Conservation (phyloP, 306 rosid genomes). For the Fragaria vesca region DNA sequence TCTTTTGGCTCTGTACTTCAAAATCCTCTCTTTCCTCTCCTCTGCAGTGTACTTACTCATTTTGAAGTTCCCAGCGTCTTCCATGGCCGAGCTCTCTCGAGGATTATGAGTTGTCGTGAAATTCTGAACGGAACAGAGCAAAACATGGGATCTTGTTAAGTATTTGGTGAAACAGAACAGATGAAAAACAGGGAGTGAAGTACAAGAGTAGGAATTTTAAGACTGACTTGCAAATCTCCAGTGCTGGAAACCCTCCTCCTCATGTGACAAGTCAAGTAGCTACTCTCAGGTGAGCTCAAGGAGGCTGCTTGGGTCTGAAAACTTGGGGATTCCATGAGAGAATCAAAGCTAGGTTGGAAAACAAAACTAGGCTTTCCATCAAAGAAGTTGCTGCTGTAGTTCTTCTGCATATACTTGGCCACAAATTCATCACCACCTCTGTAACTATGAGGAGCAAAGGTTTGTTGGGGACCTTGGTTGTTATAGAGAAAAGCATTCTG, state of each 20-base stretch:
- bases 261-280: constrained; percentile 44
- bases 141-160: not conserved
- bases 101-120: constrained; percentile 33
- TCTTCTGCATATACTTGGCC: constrained; percentile 64
- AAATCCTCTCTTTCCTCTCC: constrained; percentile 82
- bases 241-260: constrained; percentile 56
- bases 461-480: constrained; percentile 16
- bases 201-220: not conserved
- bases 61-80: constrained; percentile 60
- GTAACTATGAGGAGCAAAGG: constrained; percentile 48
- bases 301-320: constrained; percentile 37
- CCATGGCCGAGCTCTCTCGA: constrained; percentile 47
- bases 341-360: constrained; percentile 38
- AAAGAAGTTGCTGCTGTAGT: constrained; percentile 59
- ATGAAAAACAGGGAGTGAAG: not conserved
- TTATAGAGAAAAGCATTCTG: constrained; percentile 12
- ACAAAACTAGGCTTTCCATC: constrained; percentile 49
- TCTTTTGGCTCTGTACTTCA: constrained; percentile 93
- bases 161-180: not conserved
- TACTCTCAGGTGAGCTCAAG: constrained; percentile 42
- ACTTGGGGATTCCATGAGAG: constrained; percentile 43
- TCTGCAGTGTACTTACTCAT: constrained; percentile 80
- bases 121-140: constrained; percentile 34
- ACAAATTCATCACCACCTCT: constrained; percentile 41
- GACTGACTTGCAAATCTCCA: constrained; percentile 77